These are phyloP conservation scores for Pseudonectria buxi DNA, from an alignment of 2,329 filamentous ascomycete genomes.

Conservation along the genomic window DNA sequence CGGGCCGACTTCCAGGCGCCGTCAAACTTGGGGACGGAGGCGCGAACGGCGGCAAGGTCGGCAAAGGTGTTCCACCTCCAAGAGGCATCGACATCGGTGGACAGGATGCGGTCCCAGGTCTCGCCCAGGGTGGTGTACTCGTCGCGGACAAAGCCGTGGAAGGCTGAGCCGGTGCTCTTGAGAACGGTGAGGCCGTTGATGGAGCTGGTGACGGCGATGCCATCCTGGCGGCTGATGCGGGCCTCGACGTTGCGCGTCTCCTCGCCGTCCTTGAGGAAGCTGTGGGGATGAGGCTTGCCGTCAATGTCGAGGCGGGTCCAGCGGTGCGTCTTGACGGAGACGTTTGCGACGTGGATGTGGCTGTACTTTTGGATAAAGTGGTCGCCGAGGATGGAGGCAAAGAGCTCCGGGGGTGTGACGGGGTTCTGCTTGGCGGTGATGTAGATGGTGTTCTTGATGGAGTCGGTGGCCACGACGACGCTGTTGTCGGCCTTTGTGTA, in stretches of 20 bases:
- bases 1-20: conserved; percentile 71
- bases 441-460: conserved; percentile 96
- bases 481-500: conserved; percentile 94
- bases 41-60: conserved; percentile 59
- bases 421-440: conserved; percentile 92
- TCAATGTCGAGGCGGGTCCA: conserved; percentile 88
- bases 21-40: conserved; percentile 63
- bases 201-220: conserved; percentile 69
- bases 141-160: conserved; percentile 89
- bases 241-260: conserved; percentile 82
- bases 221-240: conserved; percentile 57
- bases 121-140: conserved; percentile 88
- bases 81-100: conserved; percentile 79
- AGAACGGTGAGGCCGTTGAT: conserved; percentile 81
- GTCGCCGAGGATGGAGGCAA: conserved; percentile 72
- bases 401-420: conserved; percentile 88
- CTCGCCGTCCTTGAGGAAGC: conserved; percentile 82
- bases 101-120: conserved; percentile 91
- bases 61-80: conserved; percentile 80
- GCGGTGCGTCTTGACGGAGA: conserved; percentile 76
- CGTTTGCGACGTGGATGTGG: conserved; percentile 80
- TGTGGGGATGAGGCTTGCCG: conserved; percentile 88
- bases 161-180: conserved; percentile 93
- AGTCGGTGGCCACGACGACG: conserved; percentile 91
- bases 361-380: conserved; percentile 86